Conservation (phyloP, 306 rosid genomes). For the Vigna reflexopilosa region DNA sequence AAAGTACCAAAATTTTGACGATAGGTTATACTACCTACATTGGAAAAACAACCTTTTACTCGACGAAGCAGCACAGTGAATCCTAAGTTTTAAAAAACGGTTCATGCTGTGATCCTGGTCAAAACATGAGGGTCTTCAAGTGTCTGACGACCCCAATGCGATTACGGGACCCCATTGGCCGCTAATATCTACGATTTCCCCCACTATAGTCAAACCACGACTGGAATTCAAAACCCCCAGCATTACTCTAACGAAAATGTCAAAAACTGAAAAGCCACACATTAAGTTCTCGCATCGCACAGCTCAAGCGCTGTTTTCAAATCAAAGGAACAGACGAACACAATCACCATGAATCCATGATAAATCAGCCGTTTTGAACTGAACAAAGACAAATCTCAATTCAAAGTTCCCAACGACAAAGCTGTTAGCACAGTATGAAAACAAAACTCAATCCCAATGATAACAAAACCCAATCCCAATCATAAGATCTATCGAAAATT, state of each 20-base stretch:
- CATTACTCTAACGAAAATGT: neutral
- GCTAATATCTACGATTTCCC: neutral
- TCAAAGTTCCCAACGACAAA: neutral
- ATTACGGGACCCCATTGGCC: neutral
- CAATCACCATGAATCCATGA: conserved; percentile 3
- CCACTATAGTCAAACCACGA: neutral
- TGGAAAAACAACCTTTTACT: conserved; percentile 11
- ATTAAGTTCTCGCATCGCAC: neutral
- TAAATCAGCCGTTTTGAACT: conserved; percentile 26
- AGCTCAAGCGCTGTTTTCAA: neutral
- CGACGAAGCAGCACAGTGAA: neutral
- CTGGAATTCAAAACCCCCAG: neutral
- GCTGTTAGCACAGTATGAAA: neutral
- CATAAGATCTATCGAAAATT: neutral
- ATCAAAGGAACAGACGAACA: conserved; percentile 8
- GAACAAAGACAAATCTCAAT: conserved; percentile 15
- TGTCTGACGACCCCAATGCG: neutral
- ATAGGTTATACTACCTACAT: neutral
- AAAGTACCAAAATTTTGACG: neutral
- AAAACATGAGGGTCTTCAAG: neutral
- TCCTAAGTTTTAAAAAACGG: neutral
- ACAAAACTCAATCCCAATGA: neutral
- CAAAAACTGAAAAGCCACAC: neutral
- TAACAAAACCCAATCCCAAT: conserved; percentile 9
- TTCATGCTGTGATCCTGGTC: neutral